Base-by-base conservation (phyloP, 345 rosid species). In the Eucalyptus erythrocorys region DNA sequence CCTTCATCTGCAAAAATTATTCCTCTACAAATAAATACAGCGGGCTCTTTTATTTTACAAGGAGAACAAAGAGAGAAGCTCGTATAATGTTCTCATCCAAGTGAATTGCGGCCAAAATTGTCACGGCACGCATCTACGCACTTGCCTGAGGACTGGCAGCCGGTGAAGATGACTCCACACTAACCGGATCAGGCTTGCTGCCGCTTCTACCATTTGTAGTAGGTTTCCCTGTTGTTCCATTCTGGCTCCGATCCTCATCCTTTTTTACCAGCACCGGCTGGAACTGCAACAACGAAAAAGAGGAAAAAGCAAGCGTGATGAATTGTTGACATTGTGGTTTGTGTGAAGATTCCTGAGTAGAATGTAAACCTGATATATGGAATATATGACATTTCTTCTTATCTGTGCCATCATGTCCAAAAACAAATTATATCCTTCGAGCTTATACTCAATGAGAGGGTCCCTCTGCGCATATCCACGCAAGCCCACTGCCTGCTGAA, bases 401-500 rank as follows among this genome's bases (percentile, higher is more conserved):
- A 96, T 96, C 91, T 96, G 99, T 61, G 99, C 99, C 99, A 97
- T 97, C 99, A 97, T 97, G 86, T 97, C 98, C 89, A 97, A 91
- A 91, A 97, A 96, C 34, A 97, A 96, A 92, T 96, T 96, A 90
- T 97, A 97, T 88, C 99, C 99, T 93, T 97, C 99, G 21, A 96
- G 99, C 90, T 97, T 96, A 88, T 97, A 97, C 90, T 97, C 99
- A 8, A 97, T 97, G 64, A 97, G 97, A 10, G 99, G 99, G 89
- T 97, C 99, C 9, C 99, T 95, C 90, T 97, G 98, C 6, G 99
- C 99, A 68, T 97, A 97, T 87, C 99, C 99, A n/a, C 99, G 95
- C 57, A 97, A 93, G 47, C 99, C 98, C 7, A 96, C 99, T 24
- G 99, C 99, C 92, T 97, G 99, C 93, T 97, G 99, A 43, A 97